phyloP scores from a whole-genome alignment of 2,329 filamentous ascomycete species.

The Colletotrichum scovillei region DNA sequence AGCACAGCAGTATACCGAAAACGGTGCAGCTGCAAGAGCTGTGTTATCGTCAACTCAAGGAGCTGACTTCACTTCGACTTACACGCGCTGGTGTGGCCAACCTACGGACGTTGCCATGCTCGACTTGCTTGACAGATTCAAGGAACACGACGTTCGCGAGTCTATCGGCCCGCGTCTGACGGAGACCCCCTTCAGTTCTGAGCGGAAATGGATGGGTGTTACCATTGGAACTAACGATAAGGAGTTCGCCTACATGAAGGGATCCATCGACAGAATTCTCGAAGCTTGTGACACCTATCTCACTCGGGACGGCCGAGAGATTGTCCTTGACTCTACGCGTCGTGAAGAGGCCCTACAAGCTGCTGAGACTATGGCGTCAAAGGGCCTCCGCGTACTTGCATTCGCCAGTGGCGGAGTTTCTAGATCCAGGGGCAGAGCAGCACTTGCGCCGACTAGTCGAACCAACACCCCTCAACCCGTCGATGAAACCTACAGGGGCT shows the following conservation, averaged over 20 bases:
- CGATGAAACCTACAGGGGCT: slow-evolving; percentile 78
- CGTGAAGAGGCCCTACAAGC: slow-evolving; percentile 81
- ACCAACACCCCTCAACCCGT: slow-evolving; percentile 65
- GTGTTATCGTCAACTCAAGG: slow-evolving; percentile 87
- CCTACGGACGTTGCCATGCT: slow-evolving; percentile 98
- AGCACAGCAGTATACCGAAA: slow-evolving; percentile 76
- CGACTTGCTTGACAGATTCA: slow-evolving; percentile 89
- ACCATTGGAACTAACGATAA: slow-evolving; percentile 76
- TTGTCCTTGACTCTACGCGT: slow-evolving; percentile 82
- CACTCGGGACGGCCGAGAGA: slow-evolving; percentile 85
- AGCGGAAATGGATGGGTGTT: slow-evolving; percentile 99
- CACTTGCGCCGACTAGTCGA: slow-evolving; percentile 49
- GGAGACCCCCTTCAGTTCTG: slow-evolving; percentile 96
- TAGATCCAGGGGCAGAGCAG: slow-evolving; percentile 56
- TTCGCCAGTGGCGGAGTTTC: slow-evolving; percentile 87
- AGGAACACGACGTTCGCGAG: slow-evolving; percentile 90
- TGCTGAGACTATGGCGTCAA: slow-evolving; percentile 86
- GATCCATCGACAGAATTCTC: slow-evolving; percentile 88
- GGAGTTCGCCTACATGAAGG: slow-evolving; percentile 95
- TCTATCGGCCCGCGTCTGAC: slow-evolving; percentile 83
- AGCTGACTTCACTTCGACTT: slow-evolving; percentile 68
- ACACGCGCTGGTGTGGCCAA: slow-evolving; percentile 95
- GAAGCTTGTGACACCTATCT: slow-evolving; percentile 91
- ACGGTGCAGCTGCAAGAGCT: slow-evolving; percentile 77
- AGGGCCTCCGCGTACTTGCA: slow-evolving; percentile 89